Percentiles rank a stretch among this genome's conserved stretches.
These are phyloP conservation scores for Whalleya microplaca DNA, from an alignment of 2,329 filamentous ascomycete species.

Conservation along the genomic window DNA sequence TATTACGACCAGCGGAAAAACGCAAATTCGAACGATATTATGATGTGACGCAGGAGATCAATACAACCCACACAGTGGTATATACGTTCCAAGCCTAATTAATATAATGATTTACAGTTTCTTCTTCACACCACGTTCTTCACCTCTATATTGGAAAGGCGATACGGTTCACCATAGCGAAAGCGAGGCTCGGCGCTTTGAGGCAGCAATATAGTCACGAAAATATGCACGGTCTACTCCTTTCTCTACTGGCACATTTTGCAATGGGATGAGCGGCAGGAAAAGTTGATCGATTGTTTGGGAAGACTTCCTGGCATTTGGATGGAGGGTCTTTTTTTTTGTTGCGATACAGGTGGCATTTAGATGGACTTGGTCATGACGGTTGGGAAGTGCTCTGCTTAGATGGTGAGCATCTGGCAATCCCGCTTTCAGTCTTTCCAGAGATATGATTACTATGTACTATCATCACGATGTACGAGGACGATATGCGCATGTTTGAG, in stretches of 20 bases:
- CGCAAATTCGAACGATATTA: constrained; percentile 14
- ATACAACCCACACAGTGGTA: constrained; percentile 8
- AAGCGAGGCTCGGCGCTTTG: constrained; percentile 10
- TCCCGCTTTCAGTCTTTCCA: constrained; percentile 12
- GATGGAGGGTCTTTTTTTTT: constrained; percentile 6
- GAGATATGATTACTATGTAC: constrained; percentile 17
- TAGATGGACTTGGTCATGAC: constrained; percentile 1
- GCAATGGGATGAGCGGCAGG: constrained; percentile 1
- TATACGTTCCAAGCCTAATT: constrained; percentile 18
- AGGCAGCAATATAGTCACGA: constrained; percentile 6
- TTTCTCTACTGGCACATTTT: constrained; percentile 2
- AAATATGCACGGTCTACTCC: constrained; percentile 1
- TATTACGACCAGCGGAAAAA: constrained; percentile 2
- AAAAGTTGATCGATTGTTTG: constrained; percentile 3
- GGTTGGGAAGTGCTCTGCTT: background rate
- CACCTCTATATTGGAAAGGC: background rate
- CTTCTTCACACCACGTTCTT: background rate
- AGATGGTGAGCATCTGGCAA: constrained; percentile 11
- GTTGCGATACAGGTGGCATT: constrained; percentile 16
- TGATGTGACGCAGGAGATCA: constrained; percentile 17
- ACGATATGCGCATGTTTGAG: constrained; percentile 8
- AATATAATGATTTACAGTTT: constrained; percentile 14
- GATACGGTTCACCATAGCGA: constrained; percentile 9
- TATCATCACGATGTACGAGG: constrained; percentile 21
- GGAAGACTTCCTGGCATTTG: constrained; percentile 5